Percentiles rank a stretch among this genome's conserved stretches.
phyloP scores from a whole-genome alignment of 2,329 filamentous ascomycete genomes.

The Ambrosiella cleistominuta region DNA sequence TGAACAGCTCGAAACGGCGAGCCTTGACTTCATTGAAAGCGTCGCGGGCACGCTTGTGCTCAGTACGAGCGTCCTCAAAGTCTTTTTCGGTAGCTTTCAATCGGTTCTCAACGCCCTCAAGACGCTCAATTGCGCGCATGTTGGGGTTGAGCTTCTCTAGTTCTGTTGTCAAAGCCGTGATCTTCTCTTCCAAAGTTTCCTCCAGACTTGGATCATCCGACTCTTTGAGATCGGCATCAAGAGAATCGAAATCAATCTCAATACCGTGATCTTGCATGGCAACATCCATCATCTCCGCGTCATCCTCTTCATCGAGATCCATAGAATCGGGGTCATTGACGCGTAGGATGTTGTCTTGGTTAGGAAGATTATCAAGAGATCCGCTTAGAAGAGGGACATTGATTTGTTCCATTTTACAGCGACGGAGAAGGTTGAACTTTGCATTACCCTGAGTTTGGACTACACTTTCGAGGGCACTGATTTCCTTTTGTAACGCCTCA shows the following conservation, averaged over 20 bases:
- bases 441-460: conserved; percentile 71
- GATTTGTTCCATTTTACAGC: conserved; percentile 88
- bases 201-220: conserved; percentile 55
- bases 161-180: conserved; percentile 55
- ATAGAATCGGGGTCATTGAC: conserved; percentile 71
- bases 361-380: conserved; percentile 72
- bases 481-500: conserved; percentile 52
- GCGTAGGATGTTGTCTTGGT: conserved; percentile 57
- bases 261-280: conserved; percentile 82
- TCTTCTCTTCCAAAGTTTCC: conserved; percentile 58
- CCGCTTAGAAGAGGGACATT: conserved; percentile 59
- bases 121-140: conserved; percentile 82
- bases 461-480: conserved; percentile 64
- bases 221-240: conserved; percentile 71
- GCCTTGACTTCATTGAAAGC: conserved; percentile 69
- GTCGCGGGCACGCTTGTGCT: conserved; percentile 59
- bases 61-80: conserved; percentile 66
- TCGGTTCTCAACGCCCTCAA: conserved; percentile 69
- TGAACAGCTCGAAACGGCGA: conserved; percentile 77
- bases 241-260: conserved; percentile 62
- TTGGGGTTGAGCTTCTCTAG: conserved; percentile 93
- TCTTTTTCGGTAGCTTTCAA: conserved; percentile 74
- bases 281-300: conserved; percentile 42
- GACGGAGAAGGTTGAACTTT: conserved; percentile 68
- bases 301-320: conserved; percentile 59